Base-by-base conservation (phyloP, 2,329 filamentous ascomycete genomes). In the Hypomyces rosellus region DNA sequence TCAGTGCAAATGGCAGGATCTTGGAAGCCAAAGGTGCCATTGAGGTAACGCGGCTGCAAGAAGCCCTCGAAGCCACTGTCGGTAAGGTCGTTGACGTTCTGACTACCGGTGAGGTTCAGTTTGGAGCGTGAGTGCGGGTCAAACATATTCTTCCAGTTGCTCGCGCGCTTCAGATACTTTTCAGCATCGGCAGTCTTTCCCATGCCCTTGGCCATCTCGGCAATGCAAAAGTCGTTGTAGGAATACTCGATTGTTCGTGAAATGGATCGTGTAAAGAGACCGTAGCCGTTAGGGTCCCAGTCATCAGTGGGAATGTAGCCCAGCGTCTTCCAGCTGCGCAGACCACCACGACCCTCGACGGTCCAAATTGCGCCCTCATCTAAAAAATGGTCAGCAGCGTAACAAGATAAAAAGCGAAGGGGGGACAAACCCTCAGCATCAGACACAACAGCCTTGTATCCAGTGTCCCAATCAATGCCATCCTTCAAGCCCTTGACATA, bases 171-270 rank as follows among this genome's bases (percentile, higher is more conserved):
- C 12, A 76, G 66, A 58, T 89, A 90, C 59, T 84, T 85, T 5
- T 69, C 58, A 49, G 73, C 71, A 45, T 85, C 80, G 0, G 68
- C 68, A 1, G 59, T 60, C 48, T 79, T 72, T 11, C 78, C 80
- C 15, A 89, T 65, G 0, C 69, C 76, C 15, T 74, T 70, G 5
- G 85, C 84, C 46, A 89, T 75, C 33, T 77, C 67, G 1, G 81
- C 77, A 49, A 88, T 84, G 58, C 81, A 84, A 58, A 85, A 91
- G 66, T 91, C 88, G 55, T 91, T 79, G 66, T 91, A 91, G 0
- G 85, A 84, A 61, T 91, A 91, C 63, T 91, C 88, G 4, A 91
- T 79, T 0, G 85, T 89, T 3, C 88, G 76, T 2, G 83, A 88
- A 30, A 92, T 78, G 49, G 78, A 84, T 6, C 88, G 79, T 0